phyloP scores from a whole-genome alignment of 495 filamentous ascomycete species.

The Talaromyces ruber region DNA sequence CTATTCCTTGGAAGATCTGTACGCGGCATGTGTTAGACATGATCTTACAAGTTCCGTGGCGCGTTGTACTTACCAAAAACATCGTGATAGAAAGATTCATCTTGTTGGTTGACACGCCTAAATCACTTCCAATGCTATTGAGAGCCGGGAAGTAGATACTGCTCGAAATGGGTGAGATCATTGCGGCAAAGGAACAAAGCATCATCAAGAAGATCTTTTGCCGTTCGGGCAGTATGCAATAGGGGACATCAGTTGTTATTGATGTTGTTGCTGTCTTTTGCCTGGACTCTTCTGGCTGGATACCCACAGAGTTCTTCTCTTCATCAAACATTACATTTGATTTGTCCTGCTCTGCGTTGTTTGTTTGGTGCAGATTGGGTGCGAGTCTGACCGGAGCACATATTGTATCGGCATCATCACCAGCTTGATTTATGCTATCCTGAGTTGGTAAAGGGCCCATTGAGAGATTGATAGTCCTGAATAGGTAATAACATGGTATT shows the following conservation, averaged over 20 bases:
- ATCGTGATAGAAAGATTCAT: slow-evolving; percentile 41
- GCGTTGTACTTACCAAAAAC: slow-evolving; percentile 24
- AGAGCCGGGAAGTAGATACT: slow-evolving; percentile 39
- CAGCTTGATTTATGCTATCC: background rate
- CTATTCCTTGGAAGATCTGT: slow-evolving; percentile 41
- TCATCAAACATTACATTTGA: background rate
- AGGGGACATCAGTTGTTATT: slow-evolving; percentile 10
- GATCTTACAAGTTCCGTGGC: background rate
- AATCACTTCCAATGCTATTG: slow-evolving; percentile 20
- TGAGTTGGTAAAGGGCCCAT: background rate
- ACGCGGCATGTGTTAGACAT: background rate
- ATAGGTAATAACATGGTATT: background rate
- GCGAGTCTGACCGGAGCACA: background rate
- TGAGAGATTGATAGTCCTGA: background rate
- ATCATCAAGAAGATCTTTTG: slow-evolving; percentile 20
- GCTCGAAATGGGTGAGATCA: slow-evolving; percentile 33
- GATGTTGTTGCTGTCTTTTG: slow-evolving; percentile 4
- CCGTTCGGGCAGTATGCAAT: slow-evolving; percentile 16
- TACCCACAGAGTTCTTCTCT: background rate
- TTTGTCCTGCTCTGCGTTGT: background rate
- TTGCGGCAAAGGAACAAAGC: slow-evolving; percentile 17
- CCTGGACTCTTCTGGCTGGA: background rate
- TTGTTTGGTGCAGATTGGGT: background rate
- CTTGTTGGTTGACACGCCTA: slow-evolving; percentile 25
- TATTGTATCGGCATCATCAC: background rate